Base-by-base conservation (phyloP, 305 asterid genomes). In the Fraxinus xanthoxyloides region DNA sequence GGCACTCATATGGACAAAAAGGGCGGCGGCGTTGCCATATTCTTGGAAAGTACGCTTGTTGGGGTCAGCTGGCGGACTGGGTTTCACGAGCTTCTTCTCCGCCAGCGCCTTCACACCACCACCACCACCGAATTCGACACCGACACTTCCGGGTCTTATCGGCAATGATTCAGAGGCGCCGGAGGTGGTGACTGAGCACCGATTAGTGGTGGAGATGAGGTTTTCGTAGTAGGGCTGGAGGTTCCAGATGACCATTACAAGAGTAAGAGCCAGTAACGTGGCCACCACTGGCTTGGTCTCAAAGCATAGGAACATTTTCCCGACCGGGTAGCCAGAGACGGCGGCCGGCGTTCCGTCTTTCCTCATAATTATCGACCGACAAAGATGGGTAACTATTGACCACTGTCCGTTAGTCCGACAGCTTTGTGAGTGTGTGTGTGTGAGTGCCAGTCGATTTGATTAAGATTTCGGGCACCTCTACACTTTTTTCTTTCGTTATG, bases 21-120 rank as follows among this genome's bases (percentile, higher is more conserved):
- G 88, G 1, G 93, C 94, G 31, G 94, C 97, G 76, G 97, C 94
- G 83, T 17, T 90, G 73, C 93, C 97, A 81, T 87, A 85, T 13
- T 91, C 80, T 40, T 31, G 77, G 85, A 92, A 90, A 32, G 83
- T 88, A 5, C 97, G 90, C 83, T 85, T 89, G 89, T 89, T 88
- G 8, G 91, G 93, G 75, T 88, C 92, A 8, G 80, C 85, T 12
- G 88, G 80, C 17, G 72, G 72, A 63, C 19, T 63, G n/a, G 72
- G 73, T 65, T 65, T 65, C 34, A 24, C 34, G 17, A 10, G 0
- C 32, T 26, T 65, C 73, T 65, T 26, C 73, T 65, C 73, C 34
- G 34, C 73, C 73, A 65, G 35, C 2, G 17, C 7, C 70, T 9
- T 59, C 30, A 23, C 70, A 24, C 73, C 19, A 12, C 2, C 73